Percentiles rank a stretch among this genome's conserved stretches.
phyloP scores from a whole-genome alignment of 1,284 basidiomycete species.

The Ceratobasidium sp. region DNA sequence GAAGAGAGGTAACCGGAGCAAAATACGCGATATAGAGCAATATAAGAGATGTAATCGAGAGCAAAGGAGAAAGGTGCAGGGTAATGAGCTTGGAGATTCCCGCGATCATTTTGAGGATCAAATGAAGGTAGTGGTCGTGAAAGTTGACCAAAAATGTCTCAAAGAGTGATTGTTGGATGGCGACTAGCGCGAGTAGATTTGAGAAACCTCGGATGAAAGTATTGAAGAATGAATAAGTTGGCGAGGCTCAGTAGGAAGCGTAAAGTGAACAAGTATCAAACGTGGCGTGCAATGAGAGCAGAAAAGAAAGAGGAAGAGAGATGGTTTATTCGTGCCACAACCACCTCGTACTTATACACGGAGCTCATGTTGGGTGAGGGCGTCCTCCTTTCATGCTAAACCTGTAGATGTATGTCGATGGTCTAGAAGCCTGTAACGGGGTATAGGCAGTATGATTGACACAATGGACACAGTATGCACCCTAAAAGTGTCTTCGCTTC shows the following conservation, averaged over 20 bases:
- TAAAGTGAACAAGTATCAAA: conserved; percentile 25
- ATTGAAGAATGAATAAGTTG: conserved; percentile 4
- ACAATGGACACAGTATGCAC: conserved; percentile 24
- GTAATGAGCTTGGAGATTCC: conserved; percentile 72
- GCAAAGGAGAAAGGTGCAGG: conserved; percentile 70
- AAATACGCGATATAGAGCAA: conserved; percentile 71
- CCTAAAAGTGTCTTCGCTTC: conserved; percentile 15
- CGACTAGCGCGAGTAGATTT: conserved; percentile 29
- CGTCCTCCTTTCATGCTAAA: conserved; percentile 9
- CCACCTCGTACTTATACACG: conserved; percentile 6
- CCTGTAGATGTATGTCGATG: not conserved
- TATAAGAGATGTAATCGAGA: conserved; percentile 68
- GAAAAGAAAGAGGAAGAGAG: conserved; percentile 25
- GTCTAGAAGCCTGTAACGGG: conserved; percentile 34
- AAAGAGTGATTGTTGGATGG: conserved; percentile 10
- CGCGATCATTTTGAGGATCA: conserved; percentile 63
- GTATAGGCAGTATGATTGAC: conserved; percentile 11
- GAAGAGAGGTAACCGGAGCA: conserved; percentile 66
- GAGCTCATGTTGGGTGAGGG: not conserved
- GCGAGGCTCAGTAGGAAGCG: conserved; percentile 11
- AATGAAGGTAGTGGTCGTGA: conserved; percentile 11
- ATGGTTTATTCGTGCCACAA: not conserved
- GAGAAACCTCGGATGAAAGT: not conserved
- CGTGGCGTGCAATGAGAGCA: conserved; percentile 14
- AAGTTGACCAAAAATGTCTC: not conserved